phyloP scores from a whole-genome alignment of 2,329 filamentous ascomycete species.

The Apiospora sp. region DNA sequence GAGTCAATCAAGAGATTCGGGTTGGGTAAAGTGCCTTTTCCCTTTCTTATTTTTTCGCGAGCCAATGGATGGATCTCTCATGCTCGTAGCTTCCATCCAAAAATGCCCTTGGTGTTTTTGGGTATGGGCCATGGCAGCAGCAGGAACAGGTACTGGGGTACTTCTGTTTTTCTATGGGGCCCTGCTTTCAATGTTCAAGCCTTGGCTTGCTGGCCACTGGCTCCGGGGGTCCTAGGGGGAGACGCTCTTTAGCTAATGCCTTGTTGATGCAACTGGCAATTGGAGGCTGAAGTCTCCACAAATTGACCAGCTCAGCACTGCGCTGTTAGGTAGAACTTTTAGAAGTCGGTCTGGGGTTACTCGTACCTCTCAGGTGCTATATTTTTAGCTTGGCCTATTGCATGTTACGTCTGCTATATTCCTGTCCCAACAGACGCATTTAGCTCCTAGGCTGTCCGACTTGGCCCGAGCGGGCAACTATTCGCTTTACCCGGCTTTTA shows the following conservation, averaged over 20 bases:
- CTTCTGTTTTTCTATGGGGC: background rate
- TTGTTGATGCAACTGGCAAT: background rate
- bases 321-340: conserved; percentile 13
- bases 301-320: conserved; percentile 13
- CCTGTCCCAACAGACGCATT: background rate
- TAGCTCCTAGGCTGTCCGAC: background rate
- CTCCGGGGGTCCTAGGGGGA: background rate
- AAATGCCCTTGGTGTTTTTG: conserved; percentile 20
- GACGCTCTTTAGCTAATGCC: background rate
- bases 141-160: conserved; percentile 4
- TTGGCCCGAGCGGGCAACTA: conserved; percentile 1
- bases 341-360: conserved; percentile 9
- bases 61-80: conserved; percentile 18
- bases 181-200: background rate
- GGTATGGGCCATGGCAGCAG: background rate
- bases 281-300: background rate
- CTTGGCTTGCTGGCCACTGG: background rate
- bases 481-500: background rate
- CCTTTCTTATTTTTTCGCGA: conserved; percentile 13
- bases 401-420: background rate
- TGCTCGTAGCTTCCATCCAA: conserved; percentile 18
- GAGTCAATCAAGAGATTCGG: background rate
- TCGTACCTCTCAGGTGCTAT: background rate
- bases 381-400: conserved; percentile 7
- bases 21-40: conserved; percentile 15